phyloP scores from a whole-genome alignment of 2,329 filamentous ascomycete species.

The Pseudocercospora cruenta region DNA sequence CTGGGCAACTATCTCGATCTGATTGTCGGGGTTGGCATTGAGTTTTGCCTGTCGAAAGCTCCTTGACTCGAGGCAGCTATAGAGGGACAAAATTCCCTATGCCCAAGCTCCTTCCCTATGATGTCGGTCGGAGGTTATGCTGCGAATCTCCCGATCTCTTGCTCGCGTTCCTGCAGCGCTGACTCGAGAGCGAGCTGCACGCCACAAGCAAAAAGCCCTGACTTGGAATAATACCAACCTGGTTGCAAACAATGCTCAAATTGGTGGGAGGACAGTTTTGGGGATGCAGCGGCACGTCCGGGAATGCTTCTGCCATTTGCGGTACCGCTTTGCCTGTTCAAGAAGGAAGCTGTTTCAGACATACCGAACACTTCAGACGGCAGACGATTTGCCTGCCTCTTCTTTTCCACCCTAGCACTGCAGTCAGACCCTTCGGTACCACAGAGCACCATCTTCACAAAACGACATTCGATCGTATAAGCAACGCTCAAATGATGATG shows the following conservation, averaged over 20 bases:
- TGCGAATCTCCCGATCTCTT: constrained; percentile 5
- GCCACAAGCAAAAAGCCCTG: constrained; percentile 1
- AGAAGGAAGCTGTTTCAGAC: not conserved
- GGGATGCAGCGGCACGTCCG: not conserved
- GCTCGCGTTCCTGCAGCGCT: not conserved
- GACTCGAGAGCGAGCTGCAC: not conserved
- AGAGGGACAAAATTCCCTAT: not conserved
- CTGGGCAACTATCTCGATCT: not conserved
- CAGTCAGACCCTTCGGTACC: not conserved
- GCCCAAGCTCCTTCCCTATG: constrained; percentile 1
- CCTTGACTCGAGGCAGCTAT: constrained; percentile 8
- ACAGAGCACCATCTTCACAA: not conserved
- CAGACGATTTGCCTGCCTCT: not conserved
- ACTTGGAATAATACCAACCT: not conserved
- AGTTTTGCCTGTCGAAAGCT: constrained; percentile 8
- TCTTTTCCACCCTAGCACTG: not conserved
- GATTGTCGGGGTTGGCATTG: constrained; percentile 6
- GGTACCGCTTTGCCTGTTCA: not conserved
- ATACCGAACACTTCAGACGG: not conserved
- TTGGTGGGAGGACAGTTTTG: not conserved
- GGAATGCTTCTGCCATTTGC: not conserved
- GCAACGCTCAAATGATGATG: not conserved
- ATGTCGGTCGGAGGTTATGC: constrained; percentile 1
- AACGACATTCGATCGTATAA: not conserved
- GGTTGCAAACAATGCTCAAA: constrained; percentile 7